Evolutionary conservation across 441 rosid genomes (phyloP).

Genomic region (Omphalea diandra): DNA sequence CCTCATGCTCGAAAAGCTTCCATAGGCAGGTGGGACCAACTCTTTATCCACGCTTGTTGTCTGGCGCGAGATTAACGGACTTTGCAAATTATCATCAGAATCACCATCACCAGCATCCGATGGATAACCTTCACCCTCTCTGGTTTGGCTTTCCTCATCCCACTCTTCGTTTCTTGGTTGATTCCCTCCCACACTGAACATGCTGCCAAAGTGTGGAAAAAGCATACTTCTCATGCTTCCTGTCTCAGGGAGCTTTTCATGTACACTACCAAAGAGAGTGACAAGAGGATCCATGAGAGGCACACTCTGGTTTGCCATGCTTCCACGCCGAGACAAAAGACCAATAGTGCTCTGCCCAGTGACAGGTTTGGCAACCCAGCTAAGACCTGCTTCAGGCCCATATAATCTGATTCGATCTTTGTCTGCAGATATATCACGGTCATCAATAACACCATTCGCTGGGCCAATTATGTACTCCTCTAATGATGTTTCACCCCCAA

Average conservation of each 20-base stretch:
- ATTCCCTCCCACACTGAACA: conserved; percentile 83
- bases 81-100: conserved; percentile 74
- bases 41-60: conserved; percentile 72
- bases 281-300: conserved; percentile 88
- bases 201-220: conserved; percentile 90
- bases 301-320: conserved; percentile 50
- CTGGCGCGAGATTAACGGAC: conserved; percentile 95
- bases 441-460: conserved; percentile 26
- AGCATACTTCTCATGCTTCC: conserved; percentile 91
- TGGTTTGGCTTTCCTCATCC: conserved; percentile 81
- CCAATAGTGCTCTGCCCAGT: conserved; percentile 56
- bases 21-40: conserved; percentile 47
- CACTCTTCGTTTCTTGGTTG: conserved; percentile 65
- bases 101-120: conserved; percentile 67
- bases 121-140: conserved; percentile 65
- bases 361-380: conserved; percentile 82
- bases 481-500: conserved; percentile 54
- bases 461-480: conserved; percentile 64
- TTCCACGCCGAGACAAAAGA: conserved; percentile 75
- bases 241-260: conserved; percentile 73
- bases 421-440: conserved; percentile 37
- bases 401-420: conserved; percentile 66
- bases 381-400: conserved; percentile 68
- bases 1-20: conserved; percentile 50
- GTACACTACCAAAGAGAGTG: conserved; percentile 87